Conservation (phyloP, 495 filamentous ascomycete species). For the Neurospora discreta region DNA sequence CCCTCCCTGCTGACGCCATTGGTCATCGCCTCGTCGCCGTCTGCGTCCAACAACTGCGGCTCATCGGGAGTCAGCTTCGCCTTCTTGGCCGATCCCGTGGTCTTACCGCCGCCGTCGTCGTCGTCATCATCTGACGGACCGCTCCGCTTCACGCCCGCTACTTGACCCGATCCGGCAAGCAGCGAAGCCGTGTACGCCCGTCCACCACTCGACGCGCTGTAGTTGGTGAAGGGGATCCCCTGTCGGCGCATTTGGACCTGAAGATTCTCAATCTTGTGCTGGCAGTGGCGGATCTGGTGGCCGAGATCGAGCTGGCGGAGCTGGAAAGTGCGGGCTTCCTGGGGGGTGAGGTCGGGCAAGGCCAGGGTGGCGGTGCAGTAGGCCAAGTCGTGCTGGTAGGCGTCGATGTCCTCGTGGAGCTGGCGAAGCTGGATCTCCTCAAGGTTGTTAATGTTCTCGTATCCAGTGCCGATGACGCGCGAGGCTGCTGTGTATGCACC, state of each 20-base stretch:
- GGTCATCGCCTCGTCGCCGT: not conserved
- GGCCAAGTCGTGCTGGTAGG: conserved; percentile 29
- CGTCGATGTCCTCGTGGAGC: conserved; percentile 30
- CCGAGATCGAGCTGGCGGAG: conserved; percentile 29
- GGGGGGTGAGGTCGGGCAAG: conserved; percentile 25
- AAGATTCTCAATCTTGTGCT: conserved; percentile 27
- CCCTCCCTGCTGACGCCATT: not conserved
- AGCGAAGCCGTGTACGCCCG: not conserved
- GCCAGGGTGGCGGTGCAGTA: conserved; percentile 26
- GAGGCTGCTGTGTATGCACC: not conserved
- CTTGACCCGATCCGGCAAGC: not conserved
- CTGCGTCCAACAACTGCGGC: not conserved
- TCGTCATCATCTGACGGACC: not conserved
- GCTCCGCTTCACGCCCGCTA: not conserved
- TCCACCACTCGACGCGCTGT: not conserved
- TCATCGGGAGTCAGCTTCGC: not conserved
- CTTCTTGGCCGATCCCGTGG: not conserved
- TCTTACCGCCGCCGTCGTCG: not conserved
- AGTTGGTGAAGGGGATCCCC: not conserved
- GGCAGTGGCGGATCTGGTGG: conserved; percentile 32
- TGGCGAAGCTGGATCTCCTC: conserved; percentile 32
- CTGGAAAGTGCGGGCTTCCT: conserved; percentile 29
- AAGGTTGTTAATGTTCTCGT: conserved; percentile 10
- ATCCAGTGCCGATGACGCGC: not conserved
- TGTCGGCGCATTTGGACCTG: conserved; percentile 10